Percentiles rank a stretch among this genome's conserved stretches.
phyloP scores from a whole-genome alignment of 768 basidiomycete genomes.

The Tephrocybe rancida region DNA sequence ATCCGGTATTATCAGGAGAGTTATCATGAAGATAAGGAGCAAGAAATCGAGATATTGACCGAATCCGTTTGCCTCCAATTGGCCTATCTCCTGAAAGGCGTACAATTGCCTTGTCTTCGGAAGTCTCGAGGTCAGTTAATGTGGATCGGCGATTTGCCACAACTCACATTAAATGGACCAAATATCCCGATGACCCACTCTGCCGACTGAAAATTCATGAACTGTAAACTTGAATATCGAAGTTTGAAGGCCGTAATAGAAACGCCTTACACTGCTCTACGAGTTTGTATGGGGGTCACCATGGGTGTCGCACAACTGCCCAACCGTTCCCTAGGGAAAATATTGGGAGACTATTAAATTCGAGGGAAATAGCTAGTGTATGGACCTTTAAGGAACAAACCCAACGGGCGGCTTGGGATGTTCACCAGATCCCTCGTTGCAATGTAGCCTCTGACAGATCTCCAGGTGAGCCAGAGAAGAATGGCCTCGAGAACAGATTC shows the following conservation, averaged over 20 bases:
- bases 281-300: constrained; percentile 15
- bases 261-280: constrained; percentile 9
- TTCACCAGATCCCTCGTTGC: constrained; percentile 26
- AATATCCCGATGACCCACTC: constrained; percentile 12
- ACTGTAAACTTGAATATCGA: neutral
- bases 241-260: no score
- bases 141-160: no score
- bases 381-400: constrained; percentile 30
- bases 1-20: no score
- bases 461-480: constrained; percentile 15
- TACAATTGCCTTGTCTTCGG: constrained; percentile 24
- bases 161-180: constrained; percentile 12
- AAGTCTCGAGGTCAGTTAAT: no score
- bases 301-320: constrained; percentile 10
- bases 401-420: constrained; percentile 30
- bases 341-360: neutral
- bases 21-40: no score
- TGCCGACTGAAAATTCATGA: constrained; percentile 11
- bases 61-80: no score
- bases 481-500: neutral
- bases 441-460: constrained; percentile 13
- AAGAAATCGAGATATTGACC: no score
- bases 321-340: constrained; percentile 14
- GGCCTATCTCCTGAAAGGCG: constrained; percentile 18
- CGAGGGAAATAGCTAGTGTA: neutral